A percentile compares a stretch with the other conserved stretches of the same genome.
phyloP scores from a whole-genome alignment of 1,139 yeast species.

The Nakaseomyces nivariensis region DNA sequence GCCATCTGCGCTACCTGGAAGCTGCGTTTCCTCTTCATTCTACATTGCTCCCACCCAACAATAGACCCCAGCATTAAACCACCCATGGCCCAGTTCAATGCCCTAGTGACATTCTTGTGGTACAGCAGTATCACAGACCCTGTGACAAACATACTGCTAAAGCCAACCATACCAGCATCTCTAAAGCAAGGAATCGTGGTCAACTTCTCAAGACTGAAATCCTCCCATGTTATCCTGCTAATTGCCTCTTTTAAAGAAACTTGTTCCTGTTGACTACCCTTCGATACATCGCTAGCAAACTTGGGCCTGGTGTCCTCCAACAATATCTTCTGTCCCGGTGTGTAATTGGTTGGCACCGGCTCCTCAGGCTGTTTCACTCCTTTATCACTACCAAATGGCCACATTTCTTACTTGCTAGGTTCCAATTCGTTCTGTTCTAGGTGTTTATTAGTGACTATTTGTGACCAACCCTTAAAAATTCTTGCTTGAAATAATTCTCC shows the following conservation, averaged over 20 bases:
- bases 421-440: no score
- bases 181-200: conserved; percentile 79
- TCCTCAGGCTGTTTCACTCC: neutral
- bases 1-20: conserved; percentile 38
- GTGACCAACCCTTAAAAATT: no score
- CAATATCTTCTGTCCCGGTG: conserved; percentile 29
- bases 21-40: conserved; percentile 47
- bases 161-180: conserved; percentile 80
- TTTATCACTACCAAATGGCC: neutral
- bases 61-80: conserved; percentile 74
- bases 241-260: conserved; percentile 28
- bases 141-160: conserved; percentile 72
- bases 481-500: no score
- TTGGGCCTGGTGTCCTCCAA: conserved; percentile 34
- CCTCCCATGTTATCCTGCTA: conserved; percentile 32
- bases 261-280: conserved; percentile 18
- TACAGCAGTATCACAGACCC: conserved; percentile 64
- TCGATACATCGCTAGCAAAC: conserved; percentile 26
- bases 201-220: conserved; percentile 47
- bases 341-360: conserved; percentile 13
- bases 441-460: no score
- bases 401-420: neutral
- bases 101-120: conserved; percentile 50
- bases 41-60: conserved; percentile 90
- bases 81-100: conserved; percentile 76